phyloP scores from a whole-genome alignment of 352 stramenopile genomes.

The Globisporangium alternatum region DNA sequence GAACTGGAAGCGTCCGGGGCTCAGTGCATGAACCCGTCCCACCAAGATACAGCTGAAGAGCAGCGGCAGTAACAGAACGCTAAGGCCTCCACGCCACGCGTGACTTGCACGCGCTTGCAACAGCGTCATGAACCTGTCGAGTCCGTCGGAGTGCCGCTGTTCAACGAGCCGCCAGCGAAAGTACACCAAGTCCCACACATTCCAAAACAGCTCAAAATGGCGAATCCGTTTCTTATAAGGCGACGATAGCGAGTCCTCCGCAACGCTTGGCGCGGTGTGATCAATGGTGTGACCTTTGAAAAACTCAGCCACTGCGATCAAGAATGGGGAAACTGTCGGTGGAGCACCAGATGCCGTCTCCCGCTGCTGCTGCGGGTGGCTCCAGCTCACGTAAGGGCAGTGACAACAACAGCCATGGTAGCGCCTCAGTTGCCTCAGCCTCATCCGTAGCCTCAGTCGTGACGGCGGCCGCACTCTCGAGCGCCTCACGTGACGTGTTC shows the following conservation, averaged over 20 bases:
- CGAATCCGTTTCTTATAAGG: no score
- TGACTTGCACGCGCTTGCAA: not conserved
- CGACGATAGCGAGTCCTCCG: no score
- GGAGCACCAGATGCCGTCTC: constrained; percentile 16
- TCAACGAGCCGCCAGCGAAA: no score
- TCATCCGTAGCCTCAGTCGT: not conserved
- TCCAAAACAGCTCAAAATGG: no score
- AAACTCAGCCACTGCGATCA: not conserved
- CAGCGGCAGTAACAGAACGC: not conserved
- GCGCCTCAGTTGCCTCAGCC: not conserved
- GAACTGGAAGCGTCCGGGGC: constrained; percentile 59
- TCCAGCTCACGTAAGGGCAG: not conserved
- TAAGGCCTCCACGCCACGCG: not conserved
- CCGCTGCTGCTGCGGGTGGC: constrained; percentile 13
- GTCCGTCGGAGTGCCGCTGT: not conserved
- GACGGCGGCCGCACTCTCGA: not conserved
- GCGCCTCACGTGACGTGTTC: constrained; percentile 54
- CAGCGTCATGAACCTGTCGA: not conserved
- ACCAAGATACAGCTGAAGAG: not conserved
- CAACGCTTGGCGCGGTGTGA: not conserved
- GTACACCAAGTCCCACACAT: no score
- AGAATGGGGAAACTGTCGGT: constrained; percentile 31
- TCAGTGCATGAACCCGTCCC: constrained; percentile 4
- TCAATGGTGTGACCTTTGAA: not conserved
- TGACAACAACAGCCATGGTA: not conserved